Percentiles rank a stretch among this genome's conserved stretches.
Conservation (phyloP, 768 basidiomycete species). For the Leucocoprinus birnbaumii region DNA sequence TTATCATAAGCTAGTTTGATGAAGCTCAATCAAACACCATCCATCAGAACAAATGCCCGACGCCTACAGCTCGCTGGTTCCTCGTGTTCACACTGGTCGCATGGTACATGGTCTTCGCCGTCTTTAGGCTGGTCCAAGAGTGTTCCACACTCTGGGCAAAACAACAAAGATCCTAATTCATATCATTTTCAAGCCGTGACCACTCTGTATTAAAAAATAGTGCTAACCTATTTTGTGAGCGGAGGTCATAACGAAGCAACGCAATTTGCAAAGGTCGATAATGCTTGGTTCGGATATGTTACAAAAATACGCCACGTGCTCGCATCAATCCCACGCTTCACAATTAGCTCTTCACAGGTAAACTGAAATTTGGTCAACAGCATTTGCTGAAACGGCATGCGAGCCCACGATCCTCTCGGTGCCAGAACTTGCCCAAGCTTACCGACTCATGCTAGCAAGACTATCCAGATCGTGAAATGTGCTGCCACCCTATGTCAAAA, state of each 20-base stretch:
- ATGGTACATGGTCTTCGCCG: constrained; percentile 69
- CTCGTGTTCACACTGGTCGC: constrained; percentile 84
- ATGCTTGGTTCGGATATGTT: no score
- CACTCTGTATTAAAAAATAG: neutral
- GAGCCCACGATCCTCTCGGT: no score
- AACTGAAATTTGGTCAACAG: neutral
- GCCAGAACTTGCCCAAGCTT: no score
- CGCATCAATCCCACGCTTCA: no score
- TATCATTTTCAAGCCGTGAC: neutral
- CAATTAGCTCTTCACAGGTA: no score
- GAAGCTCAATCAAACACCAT: neutral
- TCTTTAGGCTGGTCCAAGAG: constrained; percentile 80
- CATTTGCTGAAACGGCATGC: no score
- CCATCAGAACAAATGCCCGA: neutral
- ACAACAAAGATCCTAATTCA: constrained; percentile 78
- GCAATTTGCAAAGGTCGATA: neutral
- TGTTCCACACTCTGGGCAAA: constrained; percentile 93
- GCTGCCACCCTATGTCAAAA: no score
- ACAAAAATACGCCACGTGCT: no score
- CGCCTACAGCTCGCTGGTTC: constrained; percentile 88
- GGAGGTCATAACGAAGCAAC: constrained; percentile 13
- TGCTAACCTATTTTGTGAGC: constrained; percentile 37
- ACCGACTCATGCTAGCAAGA: no score
- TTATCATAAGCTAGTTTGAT: constrained; percentile 78
- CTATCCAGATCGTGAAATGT: no score